These are phyloP conservation scores for Lactarius indigo DNA, from an alignment of 768 basidiomycete species.

Conservation along the genomic window DNA sequence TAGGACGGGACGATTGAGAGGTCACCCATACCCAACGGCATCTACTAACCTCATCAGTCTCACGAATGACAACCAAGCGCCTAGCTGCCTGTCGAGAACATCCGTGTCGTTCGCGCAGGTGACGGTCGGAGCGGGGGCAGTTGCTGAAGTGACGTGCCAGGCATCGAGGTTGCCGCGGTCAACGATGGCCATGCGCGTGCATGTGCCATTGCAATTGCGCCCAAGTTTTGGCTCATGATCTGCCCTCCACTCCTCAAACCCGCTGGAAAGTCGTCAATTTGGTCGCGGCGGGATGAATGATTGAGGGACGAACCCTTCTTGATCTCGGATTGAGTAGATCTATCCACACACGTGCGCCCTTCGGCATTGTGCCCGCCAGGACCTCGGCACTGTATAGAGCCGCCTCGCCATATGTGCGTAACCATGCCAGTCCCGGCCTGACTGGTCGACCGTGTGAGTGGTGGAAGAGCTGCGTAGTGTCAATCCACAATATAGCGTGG, in stretches of 20 bases:
- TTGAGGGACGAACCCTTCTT: background rate
- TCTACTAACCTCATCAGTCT: too few relatives aligned
- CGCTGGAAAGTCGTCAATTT: background rate
- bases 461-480: background rate
- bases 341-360: background rate
- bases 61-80: too few relatives aligned
- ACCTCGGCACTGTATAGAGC: too few relatives aligned
- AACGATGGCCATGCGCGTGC: background rate
- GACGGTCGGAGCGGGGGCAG: too few relatives aligned
- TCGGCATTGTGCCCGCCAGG: background rate
- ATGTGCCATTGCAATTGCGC: background rate
- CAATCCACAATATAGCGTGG: too few relatives aligned
- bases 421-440: background rate
- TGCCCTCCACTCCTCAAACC: background rate
- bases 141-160: too few relatives aligned
- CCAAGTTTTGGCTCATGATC: background rate
- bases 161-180: background rate
- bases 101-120: background rate
- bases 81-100: background rate
- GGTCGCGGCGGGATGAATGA: background rate
- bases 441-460: background rate
- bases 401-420: background rate
- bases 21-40: background rate
- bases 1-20: background rate
- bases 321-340: background rate